Evolutionary conservation across 2,329 filamentous ascomycete species (phyloP).

Genomic region (Fusarium verticillioides): DNA sequence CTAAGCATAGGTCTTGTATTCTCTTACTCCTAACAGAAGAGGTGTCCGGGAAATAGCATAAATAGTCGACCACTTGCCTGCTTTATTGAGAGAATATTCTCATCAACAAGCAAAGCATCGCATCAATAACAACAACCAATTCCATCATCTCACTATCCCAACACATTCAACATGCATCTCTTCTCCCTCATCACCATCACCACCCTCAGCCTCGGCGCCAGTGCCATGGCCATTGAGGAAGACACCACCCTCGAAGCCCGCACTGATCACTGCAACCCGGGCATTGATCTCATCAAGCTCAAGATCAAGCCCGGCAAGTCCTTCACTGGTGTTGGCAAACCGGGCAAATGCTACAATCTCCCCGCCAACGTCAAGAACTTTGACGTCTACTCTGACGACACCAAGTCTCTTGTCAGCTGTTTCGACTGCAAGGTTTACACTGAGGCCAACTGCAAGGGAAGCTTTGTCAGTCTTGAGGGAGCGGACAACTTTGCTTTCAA

Average conservation of each 20-base stretch:
- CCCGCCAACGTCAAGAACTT: slow-evolving; percentile 4
- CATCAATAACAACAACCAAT: neutral
- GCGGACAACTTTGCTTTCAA: neutral
- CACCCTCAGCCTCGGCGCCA: neutral
- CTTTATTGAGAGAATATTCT: neutral
- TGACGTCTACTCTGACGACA: neutral
- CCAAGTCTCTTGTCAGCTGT: slow-evolving; percentile 1
- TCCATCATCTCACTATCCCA: neutral
- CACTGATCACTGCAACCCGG: neutral
- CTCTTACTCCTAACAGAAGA: no score
- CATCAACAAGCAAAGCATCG: neutral
- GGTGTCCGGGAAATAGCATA: neutral
- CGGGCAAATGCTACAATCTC: neutral
- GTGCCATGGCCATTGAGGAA: neutral
- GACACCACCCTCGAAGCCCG: neutral
- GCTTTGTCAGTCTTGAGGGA: neutral
- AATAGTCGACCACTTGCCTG: neutral
- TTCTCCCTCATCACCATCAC: neutral
- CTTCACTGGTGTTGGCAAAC: neutral
- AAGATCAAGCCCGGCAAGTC: neutral
- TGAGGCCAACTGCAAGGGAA: neutral
- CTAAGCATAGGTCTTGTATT: no score
- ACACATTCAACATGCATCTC: neutral
- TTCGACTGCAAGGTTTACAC: slow-evolving; percentile 10
- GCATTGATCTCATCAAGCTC: slow-evolving; percentile 4